These are phyloP conservation scores for Penicillium carneum DNA, from an alignment of 2,329 filamentous ascomycete genomes.

Conservation along the genomic window DNA sequence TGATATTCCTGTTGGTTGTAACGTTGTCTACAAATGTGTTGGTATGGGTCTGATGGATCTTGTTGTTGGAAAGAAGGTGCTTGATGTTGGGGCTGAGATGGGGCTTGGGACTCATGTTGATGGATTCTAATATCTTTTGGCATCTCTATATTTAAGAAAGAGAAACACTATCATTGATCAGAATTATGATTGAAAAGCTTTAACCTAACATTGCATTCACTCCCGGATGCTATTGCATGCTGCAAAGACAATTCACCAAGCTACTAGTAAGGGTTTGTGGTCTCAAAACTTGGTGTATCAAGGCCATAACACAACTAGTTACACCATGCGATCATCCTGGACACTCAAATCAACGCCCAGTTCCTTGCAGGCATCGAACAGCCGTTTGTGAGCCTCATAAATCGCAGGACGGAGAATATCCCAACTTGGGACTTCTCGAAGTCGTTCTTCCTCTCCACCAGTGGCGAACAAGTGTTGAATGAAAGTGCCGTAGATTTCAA, in stretches of 20 bases:
- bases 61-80: conserved; percentile 53
- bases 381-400: neutral
- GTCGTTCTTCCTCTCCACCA: no score
- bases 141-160: neutral
- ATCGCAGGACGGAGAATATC: neutral
- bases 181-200: neutral
- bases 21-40: conserved; percentile 60
- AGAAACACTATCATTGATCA: neutral
- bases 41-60: conserved; percentile 61
- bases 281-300: neutral
- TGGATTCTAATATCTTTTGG: conserved; percentile 43
- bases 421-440: no score
- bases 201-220: neutral
- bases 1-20: conserved; percentile 43
- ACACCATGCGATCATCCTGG: neutral
- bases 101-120: conserved; percentile 47
- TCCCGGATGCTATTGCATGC: neutral
- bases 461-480: no score
- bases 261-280: neutral
- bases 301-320: no score
- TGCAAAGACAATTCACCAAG: neutral
- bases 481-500: no score
- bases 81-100: conserved; percentile 46
- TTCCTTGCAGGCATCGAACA: neutral
- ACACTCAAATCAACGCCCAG: neutral